These are phyloP conservation scores for Fusarium sacchari DNA, from an alignment of 2,329 filamentous ascomycete species.

Conservation along the genomic window DNA sequence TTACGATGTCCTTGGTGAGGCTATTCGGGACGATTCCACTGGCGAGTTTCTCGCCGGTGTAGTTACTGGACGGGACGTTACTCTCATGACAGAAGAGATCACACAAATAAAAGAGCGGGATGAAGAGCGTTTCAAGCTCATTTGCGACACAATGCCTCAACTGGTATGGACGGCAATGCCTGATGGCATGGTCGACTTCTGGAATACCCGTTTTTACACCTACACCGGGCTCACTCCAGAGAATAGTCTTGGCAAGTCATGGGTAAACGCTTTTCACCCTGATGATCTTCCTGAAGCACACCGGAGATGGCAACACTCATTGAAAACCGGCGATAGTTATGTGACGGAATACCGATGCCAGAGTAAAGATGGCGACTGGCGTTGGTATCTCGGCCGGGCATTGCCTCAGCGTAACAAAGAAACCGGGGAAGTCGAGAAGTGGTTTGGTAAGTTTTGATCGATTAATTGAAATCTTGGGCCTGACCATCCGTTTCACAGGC, in stretches of 20 bases:
- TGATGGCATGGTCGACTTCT: slow-evolving; percentile 76
- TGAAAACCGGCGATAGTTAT: slow-evolving; percentile 75
- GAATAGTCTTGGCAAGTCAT: slow-evolving; percentile 69
- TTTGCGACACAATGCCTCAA: slow-evolving; percentile 78
- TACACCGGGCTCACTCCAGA: slow-evolving; percentile 76
- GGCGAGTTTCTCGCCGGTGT: slow-evolving; percentile 80
- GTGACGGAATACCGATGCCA: slow-evolving; percentile 76
- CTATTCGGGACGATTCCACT: slow-evolving; percentile 71
- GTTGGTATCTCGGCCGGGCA: slow-evolving; percentile 82
- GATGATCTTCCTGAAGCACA: slow-evolving; percentile 71
- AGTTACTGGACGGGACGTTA: slow-evolving; percentile 77
- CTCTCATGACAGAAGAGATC: slow-evolving; percentile 74
- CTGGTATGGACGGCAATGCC: slow-evolving; percentile 79
- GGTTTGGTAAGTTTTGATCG: slow-evolving; percentile 69
- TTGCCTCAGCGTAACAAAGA: slow-evolving; percentile 73
- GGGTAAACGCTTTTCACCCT: slow-evolving; percentile 73
- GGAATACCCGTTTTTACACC: slow-evolving; percentile 80
- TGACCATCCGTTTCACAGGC: slow-evolving; percentile 42
- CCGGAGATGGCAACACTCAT: slow-evolving; percentile 68
- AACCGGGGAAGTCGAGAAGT: slow-evolving; percentile 76
- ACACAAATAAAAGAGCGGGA: slow-evolving; percentile 75
- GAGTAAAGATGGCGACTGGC: slow-evolving; percentile 74
- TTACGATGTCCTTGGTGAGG: slow-evolving; percentile 74
- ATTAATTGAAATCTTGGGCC: neutral
- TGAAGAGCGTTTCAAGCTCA: slow-evolving; percentile 77